phyloP scores from a whole-genome alignment of 768 basidiomycete species.

The Lepiota subincarnata region DNA sequence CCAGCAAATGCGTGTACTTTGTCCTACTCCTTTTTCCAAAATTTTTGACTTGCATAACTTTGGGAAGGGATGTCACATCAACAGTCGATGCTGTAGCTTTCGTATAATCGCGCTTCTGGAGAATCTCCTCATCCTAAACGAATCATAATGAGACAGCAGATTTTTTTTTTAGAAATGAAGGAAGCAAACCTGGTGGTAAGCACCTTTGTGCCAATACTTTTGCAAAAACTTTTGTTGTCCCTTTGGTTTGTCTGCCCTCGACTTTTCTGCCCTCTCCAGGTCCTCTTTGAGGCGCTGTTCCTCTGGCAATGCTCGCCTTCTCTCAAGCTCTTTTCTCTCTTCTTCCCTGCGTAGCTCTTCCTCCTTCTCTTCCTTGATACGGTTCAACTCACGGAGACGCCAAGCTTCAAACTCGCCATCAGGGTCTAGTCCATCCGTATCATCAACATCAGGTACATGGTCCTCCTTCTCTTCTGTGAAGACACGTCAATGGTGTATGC shows the following conservation, averaged over 20 bases:
- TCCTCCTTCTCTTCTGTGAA: constrained; percentile 83
- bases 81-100: constrained; percentile 86
- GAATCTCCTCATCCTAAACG: constrained; percentile 75
- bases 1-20: constrained; percentile 94
- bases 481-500: constrained; percentile 2
- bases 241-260: constrained; percentile 84
- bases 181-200: constrained; percentile 82
- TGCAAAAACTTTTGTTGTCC: constrained; percentile 91
- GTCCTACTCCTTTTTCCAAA: constrained; percentile 90
- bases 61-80: constrained; percentile 84
- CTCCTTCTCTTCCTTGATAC: constrained; percentile 93
- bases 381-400: constrained; percentile 88
- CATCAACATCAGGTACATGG: constrained; percentile 83
- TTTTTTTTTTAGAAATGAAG: background rate
- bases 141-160: background rate
- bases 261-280: constrained; percentile 76
- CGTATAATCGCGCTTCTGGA: constrained; percentile 79
- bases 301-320: constrained; percentile 89
- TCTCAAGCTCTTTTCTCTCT: constrained; percentile 88
- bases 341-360: constrained; percentile 75
- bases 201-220: constrained; percentile 99
- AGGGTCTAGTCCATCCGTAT: constrained; percentile 91
- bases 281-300: constrained; percentile 92
- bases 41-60: constrained; percentile 96
- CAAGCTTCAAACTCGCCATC: constrained; percentile 91